phyloP scores from a whole-genome alignment of 257 asterid species.

The Thymus mandschuricus region DNA sequence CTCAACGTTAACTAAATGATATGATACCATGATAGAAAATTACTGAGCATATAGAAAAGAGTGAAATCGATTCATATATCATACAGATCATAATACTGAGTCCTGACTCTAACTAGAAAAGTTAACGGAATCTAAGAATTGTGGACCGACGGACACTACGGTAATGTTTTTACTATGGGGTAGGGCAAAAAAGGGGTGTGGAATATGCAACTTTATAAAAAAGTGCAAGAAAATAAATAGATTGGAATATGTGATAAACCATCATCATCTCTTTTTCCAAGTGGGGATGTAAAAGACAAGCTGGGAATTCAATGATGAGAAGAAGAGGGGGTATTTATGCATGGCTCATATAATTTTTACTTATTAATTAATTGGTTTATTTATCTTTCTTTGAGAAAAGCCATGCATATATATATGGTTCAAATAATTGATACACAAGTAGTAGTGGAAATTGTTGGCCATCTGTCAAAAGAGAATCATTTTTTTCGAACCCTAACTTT shows the following conservation, averaged over 20 bases:
- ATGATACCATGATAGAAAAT: no score
- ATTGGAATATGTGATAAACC: slow-evolving; percentile 29
- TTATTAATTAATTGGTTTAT: no score
- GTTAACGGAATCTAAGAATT: no score
- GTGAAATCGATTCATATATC: no score
- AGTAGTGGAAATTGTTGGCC: slow-evolving; percentile 11
- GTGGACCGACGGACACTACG: no score
- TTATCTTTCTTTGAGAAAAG: not conserved
- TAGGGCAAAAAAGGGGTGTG: slow-evolving; percentile 12
- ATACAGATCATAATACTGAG: no score
- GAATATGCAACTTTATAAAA: slow-evolving; percentile 46
- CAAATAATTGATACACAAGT: slow-evolving; percentile 20
- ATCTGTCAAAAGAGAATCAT: slow-evolving; percentile 27
- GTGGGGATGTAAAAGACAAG: slow-evolving; percentile 35
- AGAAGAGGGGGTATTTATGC: slow-evolving; percentile 1
- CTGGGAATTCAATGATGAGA: slow-evolving; percentile 29
- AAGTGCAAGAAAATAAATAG: slow-evolving; percentile 15
- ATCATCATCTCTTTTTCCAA: slow-evolving; percentile 14
- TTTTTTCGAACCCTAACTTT: slow-evolving; percentile 21
- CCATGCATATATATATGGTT: not conserved
- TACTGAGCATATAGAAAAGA: no score
- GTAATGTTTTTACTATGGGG: not conserved
- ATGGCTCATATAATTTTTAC: no score
- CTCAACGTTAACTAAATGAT: no score
- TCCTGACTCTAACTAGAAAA: no score